These are phyloP conservation scores for Bondarzewia mesenterica DNA, from an alignment of 1,284 basidiomycete species.

Conservation along the genomic window DNA sequence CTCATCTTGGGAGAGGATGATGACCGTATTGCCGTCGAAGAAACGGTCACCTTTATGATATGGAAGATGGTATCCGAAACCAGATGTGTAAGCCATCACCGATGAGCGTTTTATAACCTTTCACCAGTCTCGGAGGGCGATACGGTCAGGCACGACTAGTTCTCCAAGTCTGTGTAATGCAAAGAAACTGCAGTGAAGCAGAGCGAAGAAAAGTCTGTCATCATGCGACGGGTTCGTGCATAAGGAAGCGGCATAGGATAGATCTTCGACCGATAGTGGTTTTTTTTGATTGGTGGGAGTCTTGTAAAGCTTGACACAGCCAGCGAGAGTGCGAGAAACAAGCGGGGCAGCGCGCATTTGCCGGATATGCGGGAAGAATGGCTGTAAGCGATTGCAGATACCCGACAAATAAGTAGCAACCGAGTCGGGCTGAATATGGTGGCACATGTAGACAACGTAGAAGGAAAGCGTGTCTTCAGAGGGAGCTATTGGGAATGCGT, in stretches of 20 bases:
- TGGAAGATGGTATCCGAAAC: constrained; percentile 19
- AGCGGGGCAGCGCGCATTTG: constrained; percentile 15
- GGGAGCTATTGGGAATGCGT: constrained; percentile 24
- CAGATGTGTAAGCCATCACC: neutral
- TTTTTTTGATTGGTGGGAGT: constrained; percentile 17
- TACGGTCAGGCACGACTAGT: constrained; percentile 17
- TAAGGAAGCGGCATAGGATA: constrained; percentile 2
- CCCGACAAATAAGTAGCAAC: constrained; percentile 33
- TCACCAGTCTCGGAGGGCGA: constrained; percentile 7
- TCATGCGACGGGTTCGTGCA: constrained; percentile 15
- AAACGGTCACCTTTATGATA: constrained; percentile 24
- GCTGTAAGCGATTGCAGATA: constrained; percentile 29
- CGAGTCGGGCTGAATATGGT: constrained; percentile 29
- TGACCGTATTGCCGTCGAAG: constrained; percentile 19
- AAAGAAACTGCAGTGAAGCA: constrained; percentile 22
- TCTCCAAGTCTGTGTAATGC: constrained; percentile 25
- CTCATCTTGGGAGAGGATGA: constrained; percentile 9
- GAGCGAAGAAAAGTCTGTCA: constrained; percentile 21
- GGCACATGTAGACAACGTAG: constrained; percentile 30
- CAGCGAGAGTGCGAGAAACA: constrained; percentile 24
- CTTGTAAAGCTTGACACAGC: constrained; percentile 18
- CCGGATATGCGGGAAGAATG: constrained; percentile 27
- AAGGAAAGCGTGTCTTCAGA: constrained; percentile 26
- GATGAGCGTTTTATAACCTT: constrained; percentile 17
- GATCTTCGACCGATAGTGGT: constrained; percentile 17